phyloP scores from a whole-genome alignment of 345 rosid species.

The Dimocarpus longan region DNA sequence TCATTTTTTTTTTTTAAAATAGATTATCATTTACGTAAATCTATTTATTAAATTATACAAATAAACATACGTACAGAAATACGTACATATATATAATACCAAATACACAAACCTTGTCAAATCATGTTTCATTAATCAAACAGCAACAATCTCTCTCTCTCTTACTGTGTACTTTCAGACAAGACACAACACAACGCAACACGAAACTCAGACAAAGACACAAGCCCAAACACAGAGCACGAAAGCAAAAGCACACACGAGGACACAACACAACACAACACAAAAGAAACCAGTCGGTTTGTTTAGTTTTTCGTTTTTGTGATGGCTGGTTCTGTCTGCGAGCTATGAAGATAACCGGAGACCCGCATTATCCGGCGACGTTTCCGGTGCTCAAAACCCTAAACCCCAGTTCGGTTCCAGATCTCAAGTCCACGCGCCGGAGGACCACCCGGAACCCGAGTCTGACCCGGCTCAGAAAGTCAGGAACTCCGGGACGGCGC shows the following conservation, averaged over 20 bases:
- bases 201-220: background rate
- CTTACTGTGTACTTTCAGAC: constrained; percentile 3
- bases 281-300: background rate
- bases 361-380: constrained; percentile 48
- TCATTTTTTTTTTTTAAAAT: too few relatives aligned
- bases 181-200: background rate
- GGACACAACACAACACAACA: background rate
- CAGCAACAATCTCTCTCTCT: constrained; percentile 6
- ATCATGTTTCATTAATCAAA: constrained; percentile 3
- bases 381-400: constrained; percentile 34
- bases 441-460: constrained; percentile 51
- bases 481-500: constrained; percentile 46
- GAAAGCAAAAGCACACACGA: background rate
- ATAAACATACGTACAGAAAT: background rate
- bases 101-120: background rate
- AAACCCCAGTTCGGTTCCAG: constrained; percentile 41
- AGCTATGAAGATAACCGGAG: constrained; percentile 75
- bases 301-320: background rate
- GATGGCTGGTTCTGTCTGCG: constrained; percentile 25
- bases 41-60: too few relatives aligned
- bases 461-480: constrained; percentile 53
- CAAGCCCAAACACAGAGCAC: constrained; percentile 6
- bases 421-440: constrained; percentile 62
- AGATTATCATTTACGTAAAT: too few relatives aligned
- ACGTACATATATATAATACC: background rate